These are phyloP conservation scores for Fusarium bactridioides DNA, from an alignment of 2,329 filamentous ascomycete species.

Conservation along the genomic window DNA sequence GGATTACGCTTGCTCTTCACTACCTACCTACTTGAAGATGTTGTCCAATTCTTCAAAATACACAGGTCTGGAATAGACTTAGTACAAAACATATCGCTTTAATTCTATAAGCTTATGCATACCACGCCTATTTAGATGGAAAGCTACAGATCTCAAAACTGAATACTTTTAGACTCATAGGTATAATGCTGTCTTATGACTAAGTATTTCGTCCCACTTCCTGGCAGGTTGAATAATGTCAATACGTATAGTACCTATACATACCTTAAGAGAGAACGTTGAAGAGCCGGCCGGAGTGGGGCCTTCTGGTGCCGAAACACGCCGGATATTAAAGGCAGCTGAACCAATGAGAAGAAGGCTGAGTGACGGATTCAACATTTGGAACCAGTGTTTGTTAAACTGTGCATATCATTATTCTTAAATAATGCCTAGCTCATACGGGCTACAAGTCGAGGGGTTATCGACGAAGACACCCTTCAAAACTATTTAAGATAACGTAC, in stretches of 20 bases:
- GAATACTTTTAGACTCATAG: neutral
- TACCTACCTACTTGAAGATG: neutral
- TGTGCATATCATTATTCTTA: neutral
- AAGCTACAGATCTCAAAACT: neutral
- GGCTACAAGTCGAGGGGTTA: neutral
- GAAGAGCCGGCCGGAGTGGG: constrained; percentile 2
- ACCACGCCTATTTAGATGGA: neutral
- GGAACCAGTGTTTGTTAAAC: neutral
- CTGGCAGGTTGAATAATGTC: neutral
- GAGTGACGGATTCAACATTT: constrained; percentile 25
- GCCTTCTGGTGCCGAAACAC: constrained; percentile 14
- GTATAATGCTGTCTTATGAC: neutral
- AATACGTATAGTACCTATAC: neutral
- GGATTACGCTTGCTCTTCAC: neutral
- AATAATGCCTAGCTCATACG: constrained; percentile 9
- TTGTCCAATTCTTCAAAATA: neutral
- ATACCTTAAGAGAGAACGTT: neutral
- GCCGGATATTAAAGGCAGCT: constrained; percentile 31
- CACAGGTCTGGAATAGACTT: neutral
- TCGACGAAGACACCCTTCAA: neutral
- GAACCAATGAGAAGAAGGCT: constrained; percentile 31
- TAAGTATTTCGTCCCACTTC: neutral
- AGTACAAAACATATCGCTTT: neutral
- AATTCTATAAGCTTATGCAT: neutral
- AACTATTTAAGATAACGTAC: constrained; percentile 1